phyloP scores from a whole-genome alignment of 169 alveolate species.

The Plasmodium blacklocki region DNA sequence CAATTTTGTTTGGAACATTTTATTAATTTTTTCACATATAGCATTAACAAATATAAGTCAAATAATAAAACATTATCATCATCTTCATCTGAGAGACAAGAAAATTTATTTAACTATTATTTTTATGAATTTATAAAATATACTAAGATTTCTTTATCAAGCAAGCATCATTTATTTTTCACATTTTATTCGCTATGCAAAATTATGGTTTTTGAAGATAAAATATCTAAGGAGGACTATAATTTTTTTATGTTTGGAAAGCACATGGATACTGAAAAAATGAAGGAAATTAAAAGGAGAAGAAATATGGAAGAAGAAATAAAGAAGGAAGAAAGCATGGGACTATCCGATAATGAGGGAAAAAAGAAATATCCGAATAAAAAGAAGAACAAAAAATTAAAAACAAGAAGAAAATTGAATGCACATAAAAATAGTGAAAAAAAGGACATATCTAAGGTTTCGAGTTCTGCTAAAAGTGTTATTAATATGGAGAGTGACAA shows the following conservation, averaged over 20 bases:
- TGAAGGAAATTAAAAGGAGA: slow-evolving; percentile 71
- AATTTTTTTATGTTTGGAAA: slow-evolving; percentile 60
- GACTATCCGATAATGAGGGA: neutral
- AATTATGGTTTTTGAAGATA: slow-evolving; percentile 70
- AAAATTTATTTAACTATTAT: slow-evolving; percentile 36
- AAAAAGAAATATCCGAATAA: neutral
- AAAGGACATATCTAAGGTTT: slow-evolving; percentile 1
- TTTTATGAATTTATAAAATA: slow-evolving; percentile 73
- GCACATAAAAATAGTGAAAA: slow-evolving; percentile 2
- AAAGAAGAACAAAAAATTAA: slow-evolving; percentile 16
- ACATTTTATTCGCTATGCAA: slow-evolving; percentile 51
- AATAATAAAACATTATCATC: slow-evolving; percentile 31
- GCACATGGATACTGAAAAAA: slow-evolving; percentile 6
- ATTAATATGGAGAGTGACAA: neutral
- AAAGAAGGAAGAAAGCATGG: neutral
- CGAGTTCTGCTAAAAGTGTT: slow-evolving; percentile 13
- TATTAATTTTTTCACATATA: slow-evolving; percentile 38
- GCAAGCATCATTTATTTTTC: slow-evolving; percentile 69
- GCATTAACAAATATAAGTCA: slow-evolving; percentile 18
- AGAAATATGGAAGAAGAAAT: neutral
- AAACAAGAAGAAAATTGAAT: neutral
- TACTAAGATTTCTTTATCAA: slow-evolving; percentile 64
- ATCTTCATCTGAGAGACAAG: slow-evolving; percentile 59
- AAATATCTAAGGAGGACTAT: slow-evolving; percentile 71
- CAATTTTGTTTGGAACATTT: slow-evolving; percentile 62